A percentile compares a stretch with the other conserved stretches of the same genome.
Evolutionary conservation across 1,139 yeast species (phyloP).

Genomic region (Pichia sp.): DNA sequence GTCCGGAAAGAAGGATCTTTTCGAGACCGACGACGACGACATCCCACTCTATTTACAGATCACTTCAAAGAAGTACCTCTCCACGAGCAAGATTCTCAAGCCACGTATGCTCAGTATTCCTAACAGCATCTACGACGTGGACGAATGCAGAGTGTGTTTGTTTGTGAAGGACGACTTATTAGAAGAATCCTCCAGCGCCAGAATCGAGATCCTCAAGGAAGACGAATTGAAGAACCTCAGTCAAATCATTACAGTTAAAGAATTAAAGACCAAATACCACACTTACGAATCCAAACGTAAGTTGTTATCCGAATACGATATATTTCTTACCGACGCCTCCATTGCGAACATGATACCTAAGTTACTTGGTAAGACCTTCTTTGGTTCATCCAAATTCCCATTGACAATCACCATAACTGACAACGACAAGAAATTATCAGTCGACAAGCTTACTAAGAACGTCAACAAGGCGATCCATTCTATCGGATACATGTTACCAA

Average conservation of each 20-base stretch:
- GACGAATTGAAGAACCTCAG: constrained; percentile 47
- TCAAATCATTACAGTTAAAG: constrained; percentile 52
- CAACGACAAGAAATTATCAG: constrained; percentile 39
- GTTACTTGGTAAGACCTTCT: constrained; percentile 77
- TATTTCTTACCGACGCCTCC: constrained; percentile 83
- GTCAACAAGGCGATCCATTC: constrained; percentile 57
- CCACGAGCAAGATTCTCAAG: constrained; percentile 65
- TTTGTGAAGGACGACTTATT: constrained; percentile 71
- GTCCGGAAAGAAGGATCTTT: constrained; percentile 45
- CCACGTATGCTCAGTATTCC: constrained; percentile 63
- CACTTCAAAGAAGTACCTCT: constrained; percentile 61
- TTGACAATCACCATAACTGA: constrained; percentile 54
- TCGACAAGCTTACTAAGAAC: constrained; percentile 55
- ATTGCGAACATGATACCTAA: constrained; percentile 79
- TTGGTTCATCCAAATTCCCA: constrained; percentile 63
- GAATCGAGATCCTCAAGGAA: constrained; percentile 46
- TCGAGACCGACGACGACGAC: constrained; percentile 48
- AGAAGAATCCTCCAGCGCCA: constrained; percentile 56
- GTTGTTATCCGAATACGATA: constrained; percentile 56
- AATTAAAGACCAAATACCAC: constrained; percentile 65
- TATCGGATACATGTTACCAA: constrained; percentile 66
- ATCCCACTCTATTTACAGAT: constrained; percentile 56
- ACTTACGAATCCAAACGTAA: constrained; percentile 71
- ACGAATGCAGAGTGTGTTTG: constrained; percentile 62
- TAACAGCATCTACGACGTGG: constrained; percentile 46